Percentiles rank a stretch among this genome's conserved stretches.
Evolutionary conservation across 345 rosid genomes (phyloP).

Genomic region (Salix viminalis): DNA sequence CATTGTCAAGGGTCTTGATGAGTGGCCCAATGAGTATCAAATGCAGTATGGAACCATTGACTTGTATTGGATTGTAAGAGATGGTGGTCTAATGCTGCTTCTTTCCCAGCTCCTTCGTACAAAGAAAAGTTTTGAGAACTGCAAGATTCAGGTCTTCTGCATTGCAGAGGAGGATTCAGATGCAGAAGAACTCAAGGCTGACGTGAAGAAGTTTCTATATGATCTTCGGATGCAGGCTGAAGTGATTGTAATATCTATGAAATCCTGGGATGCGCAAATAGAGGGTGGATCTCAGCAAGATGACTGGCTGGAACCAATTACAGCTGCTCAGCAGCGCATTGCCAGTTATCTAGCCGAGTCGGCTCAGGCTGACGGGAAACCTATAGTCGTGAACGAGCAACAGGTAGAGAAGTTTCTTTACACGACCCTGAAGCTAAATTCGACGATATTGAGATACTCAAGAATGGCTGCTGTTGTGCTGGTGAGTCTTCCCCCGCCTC

Average conservation of each 20-base stretch:
- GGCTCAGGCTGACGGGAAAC: constrained; percentile 70
- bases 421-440: constrained; percentile 76
- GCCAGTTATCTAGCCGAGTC: constrained; percentile 51
- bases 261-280: constrained; percentile 71
- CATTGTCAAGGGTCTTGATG: constrained; percentile 96
- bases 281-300: constrained; percentile 69
- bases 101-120: constrained; percentile 98
- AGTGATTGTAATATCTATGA: constrained; percentile 91
- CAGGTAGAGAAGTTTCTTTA: constrained; percentile 79
- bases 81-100: constrained; percentile 98
- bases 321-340: constrained; percentile 69
- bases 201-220: constrained; percentile 87
- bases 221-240: constrained; percentile 99
- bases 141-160: constrained; percentile 97
- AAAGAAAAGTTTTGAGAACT: constrained; percentile 96
- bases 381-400: constrained; percentile 69
- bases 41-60: constrained; percentile 95
- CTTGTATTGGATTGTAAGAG: constrained; percentile 97
- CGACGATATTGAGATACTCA: constrained; percentile 68
- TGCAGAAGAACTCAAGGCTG: constrained; percentile 91
- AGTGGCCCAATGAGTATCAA: constrained; percentile 99
- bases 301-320: constrained; percentile 70
- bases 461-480: constrained; percentile 94
- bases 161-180: constrained; percentile 97
- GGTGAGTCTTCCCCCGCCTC: constrained; percentile 77